phyloP scores from a whole-genome alignment of 208 protist species.

The Histomonas meleagridis region DNA sequence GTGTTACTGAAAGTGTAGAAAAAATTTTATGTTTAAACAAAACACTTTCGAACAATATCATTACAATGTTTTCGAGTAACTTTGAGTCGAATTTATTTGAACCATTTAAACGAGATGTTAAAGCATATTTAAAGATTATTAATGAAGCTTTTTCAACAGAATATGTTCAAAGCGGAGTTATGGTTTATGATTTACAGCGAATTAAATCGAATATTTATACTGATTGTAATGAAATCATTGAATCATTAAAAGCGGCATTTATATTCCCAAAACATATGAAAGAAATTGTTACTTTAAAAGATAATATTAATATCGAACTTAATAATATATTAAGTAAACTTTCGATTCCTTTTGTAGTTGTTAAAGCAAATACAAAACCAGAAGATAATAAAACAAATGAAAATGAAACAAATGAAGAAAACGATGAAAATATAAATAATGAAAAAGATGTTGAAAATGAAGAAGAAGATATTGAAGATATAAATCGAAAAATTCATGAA shows the following conservation, averaged over 20 bases:
- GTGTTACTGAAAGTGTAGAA: background rate
- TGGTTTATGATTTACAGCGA: background rate
- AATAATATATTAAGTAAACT: background rate
- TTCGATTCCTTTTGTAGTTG: background rate
- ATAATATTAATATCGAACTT: background rate
- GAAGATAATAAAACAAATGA: no score
- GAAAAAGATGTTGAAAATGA: no score
- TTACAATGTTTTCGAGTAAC: background rate
- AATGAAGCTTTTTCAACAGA: conserved; percentile 23
- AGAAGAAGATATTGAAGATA: no score
- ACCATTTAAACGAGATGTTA: background rate
- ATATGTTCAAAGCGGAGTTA: conserved; percentile 34
- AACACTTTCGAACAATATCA: background rate
- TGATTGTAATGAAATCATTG: background rate
- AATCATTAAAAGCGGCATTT: background rate
- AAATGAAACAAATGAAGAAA: no score
- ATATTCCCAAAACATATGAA: conserved; percentile 1
- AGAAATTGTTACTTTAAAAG: background rate
- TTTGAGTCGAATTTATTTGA: background rate
- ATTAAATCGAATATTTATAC: background rate
- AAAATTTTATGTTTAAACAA: background rate
- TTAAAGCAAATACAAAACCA: no score
- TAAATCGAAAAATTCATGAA: no score
- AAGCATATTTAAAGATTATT: background rate
- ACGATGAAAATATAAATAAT: no score